Conservation (phyloP, 768 basidiomycete species). For the Lepiota brunneoincarnata region DNA sequence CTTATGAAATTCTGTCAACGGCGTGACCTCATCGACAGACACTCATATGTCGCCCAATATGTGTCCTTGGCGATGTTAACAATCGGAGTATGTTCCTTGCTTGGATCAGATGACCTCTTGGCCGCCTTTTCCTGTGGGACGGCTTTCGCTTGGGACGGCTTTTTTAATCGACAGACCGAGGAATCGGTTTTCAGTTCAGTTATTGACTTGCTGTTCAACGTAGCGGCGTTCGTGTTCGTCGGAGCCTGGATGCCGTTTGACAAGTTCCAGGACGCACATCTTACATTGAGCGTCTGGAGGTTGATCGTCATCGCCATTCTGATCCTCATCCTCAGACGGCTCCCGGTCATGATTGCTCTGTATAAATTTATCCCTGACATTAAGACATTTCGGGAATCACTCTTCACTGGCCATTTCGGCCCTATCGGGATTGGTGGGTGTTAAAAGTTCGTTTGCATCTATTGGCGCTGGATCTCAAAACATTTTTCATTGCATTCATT, state of each 20-base stretch:
- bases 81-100: conserved; percentile 78
- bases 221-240: conserved; percentile 92
- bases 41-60: conserved; percentile 93
- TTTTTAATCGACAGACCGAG: conserved; percentile 91
- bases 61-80: conserved; percentile 80
- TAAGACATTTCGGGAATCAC: conserved; percentile 89
- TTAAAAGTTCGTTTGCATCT: not conserved
- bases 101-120: conserved; percentile 92
- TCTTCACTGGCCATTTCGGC: conserved; percentile 96
- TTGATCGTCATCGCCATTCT: conserved; percentile 80
- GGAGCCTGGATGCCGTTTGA: conserved; percentile 97
- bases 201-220: conserved; percentile 94
- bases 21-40: conserved; percentile 85
- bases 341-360: conserved; percentile 80
- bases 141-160: conserved; percentile 96
- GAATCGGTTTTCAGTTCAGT: conserved; percentile 95
- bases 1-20: conserved; percentile 92
- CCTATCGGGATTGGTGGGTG: conserved; percentile 73
- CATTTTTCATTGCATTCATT: conserved; percentile 2
- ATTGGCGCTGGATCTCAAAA: not conserved
- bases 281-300: conserved; percentile 80
- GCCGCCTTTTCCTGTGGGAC: conserved; percentile 94
- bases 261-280: conserved; percentile 61
- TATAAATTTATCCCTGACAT: conserved; percentile 96
- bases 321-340: conserved; percentile 76